Evolutionary conservation across 2,329 filamentous ascomycete species (phyloP).

Genomic region (Pseudocercospora ulei): DNA sequence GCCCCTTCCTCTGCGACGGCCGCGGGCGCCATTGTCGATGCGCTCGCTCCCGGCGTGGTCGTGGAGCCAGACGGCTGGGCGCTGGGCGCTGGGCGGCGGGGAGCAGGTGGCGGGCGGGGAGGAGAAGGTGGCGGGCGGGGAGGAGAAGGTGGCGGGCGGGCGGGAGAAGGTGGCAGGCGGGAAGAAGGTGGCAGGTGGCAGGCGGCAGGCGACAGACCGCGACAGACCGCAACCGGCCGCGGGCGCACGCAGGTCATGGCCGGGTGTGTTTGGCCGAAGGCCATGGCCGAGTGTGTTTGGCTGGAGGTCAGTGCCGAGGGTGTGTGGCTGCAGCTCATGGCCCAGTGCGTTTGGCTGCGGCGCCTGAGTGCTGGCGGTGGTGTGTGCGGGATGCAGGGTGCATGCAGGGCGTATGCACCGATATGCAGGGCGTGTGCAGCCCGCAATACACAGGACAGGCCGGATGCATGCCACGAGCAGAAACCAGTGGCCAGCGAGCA

Average conservation of each 20-base stretch:
- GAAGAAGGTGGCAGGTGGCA: constrained; percentile 1
- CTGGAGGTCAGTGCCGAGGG: too few species aligned
- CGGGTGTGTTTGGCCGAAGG: constrained; percentile 4
- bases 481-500: too few species aligned
- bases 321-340: constrained; percentile 1
- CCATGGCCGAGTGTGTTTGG: constrained; percentile 4
- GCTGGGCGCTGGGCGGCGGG: too few species aligned
- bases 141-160: not conserved
- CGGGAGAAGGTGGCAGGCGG: not conserved
- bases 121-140: not conserved
- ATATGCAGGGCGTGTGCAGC: too few species aligned
- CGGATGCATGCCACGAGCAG: too few species aligned
- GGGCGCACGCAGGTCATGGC: constrained; percentile 2
- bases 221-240: too few species aligned
- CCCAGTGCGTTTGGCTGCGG: constrained; percentile 6
- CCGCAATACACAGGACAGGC: too few species aligned
- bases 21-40: too few species aligned
- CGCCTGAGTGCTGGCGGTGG: not conserved
- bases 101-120: not conserved
- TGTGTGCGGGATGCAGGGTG: constrained; percentile 3
- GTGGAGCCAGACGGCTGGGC: too few species aligned
- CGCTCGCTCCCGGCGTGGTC: too few species aligned
- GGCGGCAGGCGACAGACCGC: not conserved
- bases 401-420: too few species aligned
- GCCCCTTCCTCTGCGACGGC: too few species aligned